phyloP scores from a whole-genome alignment of 306 rosid species.

The Parietaria judaica region DNA sequence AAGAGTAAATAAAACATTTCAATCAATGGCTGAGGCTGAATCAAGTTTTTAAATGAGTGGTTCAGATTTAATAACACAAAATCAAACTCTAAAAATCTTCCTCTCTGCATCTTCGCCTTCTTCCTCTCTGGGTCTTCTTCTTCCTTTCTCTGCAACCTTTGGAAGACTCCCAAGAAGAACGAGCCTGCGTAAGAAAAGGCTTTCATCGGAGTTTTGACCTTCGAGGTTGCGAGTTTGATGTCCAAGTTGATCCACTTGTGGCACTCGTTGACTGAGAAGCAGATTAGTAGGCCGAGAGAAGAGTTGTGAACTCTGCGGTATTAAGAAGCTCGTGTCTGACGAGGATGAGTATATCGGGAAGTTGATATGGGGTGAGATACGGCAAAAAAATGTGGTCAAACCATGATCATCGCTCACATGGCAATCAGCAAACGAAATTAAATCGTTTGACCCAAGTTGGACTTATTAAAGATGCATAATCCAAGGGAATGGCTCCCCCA shows the following conservation, averaged over 20 bases:
- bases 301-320: constrained; percentile 68
- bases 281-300: constrained; percentile 57
- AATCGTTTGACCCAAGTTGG: constrained; percentile 75
- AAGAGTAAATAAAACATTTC: too few relatives aligned
- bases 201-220: constrained; percentile 72
- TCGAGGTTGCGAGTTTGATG: constrained; percentile 94
- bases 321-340: constrained; percentile 74
- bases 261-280: constrained; percentile 78
- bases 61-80: too few relatives aligned
- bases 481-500: constrained; percentile 36
- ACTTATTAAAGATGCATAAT: constrained; percentile 62
- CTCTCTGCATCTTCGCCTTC: constrained; percentile 27
- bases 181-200: constrained; percentile 51
- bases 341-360: constrained; percentile 54
- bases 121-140: constrained; percentile 20
- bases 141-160: constrained; percentile 38
- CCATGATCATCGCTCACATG: constrained; percentile 31
- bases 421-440: constrained; percentile 22
- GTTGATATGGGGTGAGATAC: constrained; percentile 55
- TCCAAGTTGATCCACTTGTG: constrained; percentile 85
- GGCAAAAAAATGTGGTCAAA: constrained; percentile 50
- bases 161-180: constrained; percentile 66
- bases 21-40: too few relatives aligned
- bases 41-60: too few relatives aligned
- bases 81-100: too few relatives aligned